A percentile compares a stretch with the other conserved stretches of the same genome.
phyloP scores from a whole-genome alignment of 140 eudicot species.

The Erigeron philadelphicus region DNA sequence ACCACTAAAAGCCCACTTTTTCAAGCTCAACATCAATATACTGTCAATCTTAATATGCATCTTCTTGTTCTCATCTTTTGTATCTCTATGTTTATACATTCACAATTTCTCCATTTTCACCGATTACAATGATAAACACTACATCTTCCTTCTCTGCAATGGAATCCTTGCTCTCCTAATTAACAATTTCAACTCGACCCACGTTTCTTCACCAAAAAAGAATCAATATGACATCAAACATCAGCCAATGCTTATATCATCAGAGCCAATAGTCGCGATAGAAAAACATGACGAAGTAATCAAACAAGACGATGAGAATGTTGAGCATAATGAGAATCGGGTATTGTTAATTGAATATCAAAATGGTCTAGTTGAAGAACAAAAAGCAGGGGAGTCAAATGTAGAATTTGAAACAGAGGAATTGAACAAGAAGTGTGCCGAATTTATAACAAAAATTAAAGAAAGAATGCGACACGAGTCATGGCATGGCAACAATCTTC shows the following conservation, averaged over 20 bases:
- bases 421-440: constrained; percentile 44
- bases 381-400: constrained; percentile 21
- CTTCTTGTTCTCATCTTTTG: constrained; percentile 10
- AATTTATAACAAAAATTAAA: constrained; percentile 47
- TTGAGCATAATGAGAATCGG: not conserved
- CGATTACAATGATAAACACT: constrained; percentile 44
- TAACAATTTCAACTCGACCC: constrained; percentile 30
- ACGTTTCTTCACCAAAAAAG: constrained; percentile 13
- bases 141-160: constrained; percentile 57
- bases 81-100: constrained; percentile 20
- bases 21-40: not conserved
- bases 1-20: constrained; percentile 11
- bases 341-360: not conserved
- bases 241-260: not conserved
- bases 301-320: not conserved
- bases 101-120: constrained; percentile 27
- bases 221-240: constrained; percentile 3
- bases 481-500: not conserved
- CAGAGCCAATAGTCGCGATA: not conserved
- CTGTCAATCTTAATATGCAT: constrained; percentile 10
- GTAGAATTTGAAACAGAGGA: constrained; percentile 40
- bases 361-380: constrained; percentile 10
- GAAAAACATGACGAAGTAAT: not conserved
- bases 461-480: constrained; percentile 35
- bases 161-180: constrained; percentile 49